Evolutionary conservation across 1,284 basidiomycete species (phyloP).

Genomic region (Austropuccinia psidii): DNA sequence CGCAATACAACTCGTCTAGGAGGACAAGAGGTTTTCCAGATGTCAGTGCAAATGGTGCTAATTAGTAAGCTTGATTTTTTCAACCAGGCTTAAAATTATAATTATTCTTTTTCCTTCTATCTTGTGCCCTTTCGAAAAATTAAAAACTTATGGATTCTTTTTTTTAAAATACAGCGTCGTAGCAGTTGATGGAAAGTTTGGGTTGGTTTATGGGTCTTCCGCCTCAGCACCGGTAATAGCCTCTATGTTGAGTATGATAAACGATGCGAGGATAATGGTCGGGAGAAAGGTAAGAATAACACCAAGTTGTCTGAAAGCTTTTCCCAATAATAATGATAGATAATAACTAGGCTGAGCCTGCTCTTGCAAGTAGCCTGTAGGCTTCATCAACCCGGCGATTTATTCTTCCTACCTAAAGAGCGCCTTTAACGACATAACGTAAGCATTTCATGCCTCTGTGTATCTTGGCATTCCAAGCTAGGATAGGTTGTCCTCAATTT

Average conservation of each 20-base stretch:
- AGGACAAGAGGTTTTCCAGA: conserved; percentile 49
- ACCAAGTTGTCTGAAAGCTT: background rate
- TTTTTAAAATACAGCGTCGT: conserved; percentile 40
- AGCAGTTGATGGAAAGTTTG: conserved; percentile 46
- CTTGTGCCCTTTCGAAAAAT: background rate
- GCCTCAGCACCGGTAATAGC: conserved; percentile 50
- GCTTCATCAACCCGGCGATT: conserved; percentile 59
- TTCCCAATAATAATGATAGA: background rate
- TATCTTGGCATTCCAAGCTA: background rate
- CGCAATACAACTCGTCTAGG: conserved; percentile 54
- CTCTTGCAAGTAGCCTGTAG: conserved; percentile 48
- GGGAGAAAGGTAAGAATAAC: conserved; percentile 44
- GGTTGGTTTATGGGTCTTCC: conserved; percentile 44
- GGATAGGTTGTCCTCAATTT: background rate
- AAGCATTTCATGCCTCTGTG: background rate
- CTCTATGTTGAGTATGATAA: conserved; percentile 56
- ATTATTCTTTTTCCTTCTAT: background rate
- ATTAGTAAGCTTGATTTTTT: conserved; percentile 41
- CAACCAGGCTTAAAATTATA: background rate
- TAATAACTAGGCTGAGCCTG: background rate
- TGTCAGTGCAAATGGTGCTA: conserved; percentile 49
- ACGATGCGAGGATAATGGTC: conserved; percentile 55
- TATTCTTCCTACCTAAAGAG: conserved; percentile 50
- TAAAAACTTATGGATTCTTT: background rate
- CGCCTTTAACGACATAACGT: conserved; percentile 54